Percentiles rank a stretch among this genome's conserved stretches.
Conservation (phyloP, 345 rosid species). For the Hevea brasiliensis region DNA sequence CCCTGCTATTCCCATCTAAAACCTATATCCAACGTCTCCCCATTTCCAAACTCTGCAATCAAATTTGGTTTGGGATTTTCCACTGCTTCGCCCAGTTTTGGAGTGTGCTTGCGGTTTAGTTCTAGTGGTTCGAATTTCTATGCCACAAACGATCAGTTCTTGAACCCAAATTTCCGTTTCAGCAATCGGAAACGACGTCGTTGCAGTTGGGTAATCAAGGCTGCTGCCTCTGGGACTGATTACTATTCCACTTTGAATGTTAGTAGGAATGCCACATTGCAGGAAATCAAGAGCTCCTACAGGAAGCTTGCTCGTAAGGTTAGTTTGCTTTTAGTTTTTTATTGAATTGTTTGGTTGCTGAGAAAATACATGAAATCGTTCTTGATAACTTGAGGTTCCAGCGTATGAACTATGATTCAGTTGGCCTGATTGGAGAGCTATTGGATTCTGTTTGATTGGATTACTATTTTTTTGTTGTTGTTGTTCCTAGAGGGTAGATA, state of each 20-base stretch:
- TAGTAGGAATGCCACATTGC: constrained; percentile 57
- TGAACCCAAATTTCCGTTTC: not conserved
- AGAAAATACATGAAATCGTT: not conserved
- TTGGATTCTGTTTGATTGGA: too few species aligned
- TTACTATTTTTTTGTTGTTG: too few species aligned
- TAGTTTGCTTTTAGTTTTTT: not conserved
- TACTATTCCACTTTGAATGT: constrained; percentile 71
- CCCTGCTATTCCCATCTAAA: constrained; percentile 2
- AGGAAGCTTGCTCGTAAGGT: constrained; percentile 94
- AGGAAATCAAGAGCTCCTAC: constrained; percentile 77
- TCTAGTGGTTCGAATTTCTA: not conserved
- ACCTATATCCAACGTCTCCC: not conserved
- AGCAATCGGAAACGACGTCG: constrained; percentile 24
- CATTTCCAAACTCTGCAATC: not conserved
- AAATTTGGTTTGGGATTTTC: not conserved
- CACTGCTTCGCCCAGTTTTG: too few species aligned
- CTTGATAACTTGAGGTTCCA: too few species aligned
- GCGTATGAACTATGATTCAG: too few species aligned
- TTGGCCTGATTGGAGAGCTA: too few species aligned
- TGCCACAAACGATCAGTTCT: not conserved
- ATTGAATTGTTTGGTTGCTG: not conserved
- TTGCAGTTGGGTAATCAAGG: constrained; percentile 26
- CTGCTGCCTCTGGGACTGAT: constrained; percentile 41
- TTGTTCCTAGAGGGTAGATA: too few species aligned
- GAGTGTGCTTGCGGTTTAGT: not conserved